These are phyloP conservation scores for Ramaria sp. DNA, from an alignment of 768 basidiomycete genomes.

Conservation along the genomic window DNA sequence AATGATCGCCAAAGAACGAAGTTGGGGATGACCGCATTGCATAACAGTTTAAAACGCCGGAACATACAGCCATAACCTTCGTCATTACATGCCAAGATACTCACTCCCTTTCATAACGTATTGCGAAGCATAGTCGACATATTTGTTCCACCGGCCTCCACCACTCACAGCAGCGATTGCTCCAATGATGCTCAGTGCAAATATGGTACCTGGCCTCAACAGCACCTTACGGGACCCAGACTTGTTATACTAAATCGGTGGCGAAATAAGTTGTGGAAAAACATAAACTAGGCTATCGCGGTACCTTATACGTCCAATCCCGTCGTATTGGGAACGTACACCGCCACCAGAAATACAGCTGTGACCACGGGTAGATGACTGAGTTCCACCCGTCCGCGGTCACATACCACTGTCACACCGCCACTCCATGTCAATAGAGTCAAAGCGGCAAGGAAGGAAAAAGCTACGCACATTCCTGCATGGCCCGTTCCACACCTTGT, in stretches of 20 bases:
- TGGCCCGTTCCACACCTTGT: constrained; percentile 4
- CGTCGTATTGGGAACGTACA: not conserved
- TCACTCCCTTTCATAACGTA: not conserved
- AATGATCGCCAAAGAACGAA: too few relatives aligned
- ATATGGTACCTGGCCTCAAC: not conserved
- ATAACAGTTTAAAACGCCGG: not conserved
- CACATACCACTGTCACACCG: not conserved
- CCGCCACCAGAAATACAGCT: constrained; percentile 1
- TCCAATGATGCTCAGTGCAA: not conserved
- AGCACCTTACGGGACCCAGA: too few relatives aligned
- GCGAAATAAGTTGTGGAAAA: too few relatives aligned
- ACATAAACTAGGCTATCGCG: too few relatives aligned
- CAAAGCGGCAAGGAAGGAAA: not conserved
- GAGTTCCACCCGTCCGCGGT: not conserved
- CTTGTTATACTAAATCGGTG: too few relatives aligned
- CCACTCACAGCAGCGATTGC: not conserved
- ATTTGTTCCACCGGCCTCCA: not conserved
- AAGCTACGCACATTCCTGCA: not conserved
- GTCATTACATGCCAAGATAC: not conserved
- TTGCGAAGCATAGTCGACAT: not conserved
- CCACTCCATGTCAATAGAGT: not conserved
- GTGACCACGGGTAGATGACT: constrained; percentile 1
- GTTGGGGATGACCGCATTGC: not conserved
- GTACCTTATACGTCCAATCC: not conserved
- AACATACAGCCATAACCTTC: too few relatives aligned